Conservation (phyloP, 176 grass and related monocot genomes). For the Avena insularis region DNA sequence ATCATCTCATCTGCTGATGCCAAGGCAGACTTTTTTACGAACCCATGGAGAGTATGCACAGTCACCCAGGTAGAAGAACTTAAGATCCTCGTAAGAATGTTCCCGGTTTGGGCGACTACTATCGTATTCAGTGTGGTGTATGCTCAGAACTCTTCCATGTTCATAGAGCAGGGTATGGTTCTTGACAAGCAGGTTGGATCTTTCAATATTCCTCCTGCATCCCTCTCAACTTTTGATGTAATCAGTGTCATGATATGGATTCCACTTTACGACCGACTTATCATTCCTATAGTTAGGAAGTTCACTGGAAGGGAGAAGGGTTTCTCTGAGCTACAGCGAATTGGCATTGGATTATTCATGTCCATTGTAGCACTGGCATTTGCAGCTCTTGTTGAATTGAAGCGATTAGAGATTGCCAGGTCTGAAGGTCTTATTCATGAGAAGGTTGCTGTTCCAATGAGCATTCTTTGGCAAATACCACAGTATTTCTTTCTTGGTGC, state of each 20-base stretch:
- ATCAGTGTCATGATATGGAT: slow-evolving; percentile 74
- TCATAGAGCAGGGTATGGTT: slow-evolving; percentile 92
- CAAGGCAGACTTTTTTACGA: slow-evolving; percentile 45
- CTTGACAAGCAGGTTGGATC: slow-evolving; percentile 73
- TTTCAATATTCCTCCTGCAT: slow-evolving; percentile 75
- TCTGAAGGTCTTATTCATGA: slow-evolving; percentile 56
- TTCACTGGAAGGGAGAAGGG: slow-evolving; percentile 79
- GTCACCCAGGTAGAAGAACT: slow-evolving; percentile 95
- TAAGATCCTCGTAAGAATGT: slow-evolving; percentile 81
- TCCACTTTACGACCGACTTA: slow-evolving; percentile 70
- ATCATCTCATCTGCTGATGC: slow-evolving; percentile 58
- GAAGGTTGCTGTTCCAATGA: slow-evolving; percentile 68
- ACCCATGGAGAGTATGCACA: slow-evolving; percentile 86
- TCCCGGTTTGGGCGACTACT: slow-evolving; percentile 81
- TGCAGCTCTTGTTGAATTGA: slow-evolving; percentile 73
- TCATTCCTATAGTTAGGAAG: slow-evolving; percentile 67
- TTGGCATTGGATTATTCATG: slow-evolving; percentile 76
- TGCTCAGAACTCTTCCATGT: slow-evolving; percentile 81
- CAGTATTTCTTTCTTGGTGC: slow-evolving; percentile 82
- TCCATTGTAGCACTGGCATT: slow-evolving; percentile 77
- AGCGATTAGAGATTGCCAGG: slow-evolving; percentile 67
- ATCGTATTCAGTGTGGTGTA: slow-evolving; percentile 81
- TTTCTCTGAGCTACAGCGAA: slow-evolving; percentile 77
- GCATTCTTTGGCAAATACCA: slow-evolving; percentile 89
- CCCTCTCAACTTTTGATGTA: slow-evolving; percentile 77